These are phyloP conservation scores for Eutypella sp. DNA, from an alignment of 2,329 filamentous ascomycete genomes.

Conservation along the genomic window DNA sequence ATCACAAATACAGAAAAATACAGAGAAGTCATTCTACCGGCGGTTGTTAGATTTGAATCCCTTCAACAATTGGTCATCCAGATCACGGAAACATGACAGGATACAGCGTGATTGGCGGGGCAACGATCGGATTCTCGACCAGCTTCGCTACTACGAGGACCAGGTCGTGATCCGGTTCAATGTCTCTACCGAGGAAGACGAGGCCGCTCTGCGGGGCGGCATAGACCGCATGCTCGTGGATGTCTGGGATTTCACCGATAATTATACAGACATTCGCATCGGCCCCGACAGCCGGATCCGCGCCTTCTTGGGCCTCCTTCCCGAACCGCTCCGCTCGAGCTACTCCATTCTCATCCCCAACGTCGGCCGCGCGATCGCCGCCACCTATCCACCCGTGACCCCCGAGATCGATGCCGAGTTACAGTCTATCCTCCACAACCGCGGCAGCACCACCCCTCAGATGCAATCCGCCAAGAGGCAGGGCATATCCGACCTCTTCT, in stretches of 20 bases:
- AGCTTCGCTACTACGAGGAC: slow-evolving; percentile 58
- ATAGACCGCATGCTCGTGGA: slow-evolving; percentile 75
- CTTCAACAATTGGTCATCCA: slow-evolving; percentile 10
- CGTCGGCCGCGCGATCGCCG: slow-evolving; percentile 69
- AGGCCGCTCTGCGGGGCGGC: slow-evolving; percentile 62
- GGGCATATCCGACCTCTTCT: slow-evolving; percentile 71
- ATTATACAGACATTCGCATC: slow-evolving; percentile 81
- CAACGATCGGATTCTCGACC: slow-evolving; percentile 23
- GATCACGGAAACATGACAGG: slow-evolving; percentile 14
- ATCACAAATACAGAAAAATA: neutral
- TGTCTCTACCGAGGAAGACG: slow-evolving; percentile 62
- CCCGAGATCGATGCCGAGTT: slow-evolving; percentile 17
- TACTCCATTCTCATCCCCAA: slow-evolving; percentile 76
- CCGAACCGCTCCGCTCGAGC: slow-evolving; percentile 63
- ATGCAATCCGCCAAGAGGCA: slow-evolving; percentile 26
- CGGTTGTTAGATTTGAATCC: slow-evolving; percentile 19
- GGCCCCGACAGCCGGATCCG: slow-evolving; percentile 65
- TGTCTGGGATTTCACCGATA: slow-evolving; percentile 78
- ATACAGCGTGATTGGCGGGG: slow-evolving; percentile 18
- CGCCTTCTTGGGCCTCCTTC: slow-evolving; percentile 74
- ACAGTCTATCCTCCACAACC: slow-evolving; percentile 12
- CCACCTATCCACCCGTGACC: slow-evolving; percentile 60
- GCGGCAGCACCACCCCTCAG: slow-evolving; percentile 25
- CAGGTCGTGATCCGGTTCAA: slow-evolving; percentile 91
- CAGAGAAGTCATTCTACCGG: slow-evolving; percentile 19